These are phyloP conservation scores for Fraxinus greggii DNA, from an alignment of 305 asterid species.

Conservation along the genomic window DNA sequence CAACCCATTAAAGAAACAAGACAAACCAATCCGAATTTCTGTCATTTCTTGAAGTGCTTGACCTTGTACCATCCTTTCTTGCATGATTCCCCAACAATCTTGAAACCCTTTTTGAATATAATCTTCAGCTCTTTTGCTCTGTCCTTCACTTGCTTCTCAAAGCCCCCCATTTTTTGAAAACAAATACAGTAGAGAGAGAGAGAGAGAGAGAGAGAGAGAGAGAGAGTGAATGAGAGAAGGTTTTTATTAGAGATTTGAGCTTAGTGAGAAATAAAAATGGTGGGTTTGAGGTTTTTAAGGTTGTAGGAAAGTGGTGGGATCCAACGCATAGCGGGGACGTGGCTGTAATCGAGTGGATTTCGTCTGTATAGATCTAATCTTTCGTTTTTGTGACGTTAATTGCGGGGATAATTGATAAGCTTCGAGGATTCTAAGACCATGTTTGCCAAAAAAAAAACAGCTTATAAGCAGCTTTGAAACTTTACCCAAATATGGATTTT, in stretches of 20 bases:
- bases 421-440: neutral
- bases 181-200: neutral
- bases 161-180: constrained; percentile 40
- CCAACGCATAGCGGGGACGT: constrained; percentile 31
- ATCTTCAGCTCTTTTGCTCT: constrained; percentile 39
- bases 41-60: constrained; percentile 36
- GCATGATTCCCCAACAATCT: constrained; percentile 46
- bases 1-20: neutral
- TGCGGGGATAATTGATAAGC: constrained; percentile 3
- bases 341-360: constrained; percentile 21
- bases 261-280: neutral
- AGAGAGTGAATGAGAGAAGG: neutral
- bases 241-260: neutral
- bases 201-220: neutral
- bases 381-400: constrained; percentile 15
- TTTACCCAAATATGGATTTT: neutral
- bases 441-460: neutral
- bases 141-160: constrained; percentile 53
- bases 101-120: constrained; percentile 53
- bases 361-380: neutral
- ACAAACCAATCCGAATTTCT: neutral
- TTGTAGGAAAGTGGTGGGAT: constrained; percentile 27
- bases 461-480: neutral
- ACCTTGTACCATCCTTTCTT: constrained; percentile 78
- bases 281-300: constrained; percentile 10